Evolutionary conservation across 495 filamentous ascomycete species (phyloP), one percentile per base, ranked within the genome.

Genomic region (Trypethelium eluteriae): DNA sequence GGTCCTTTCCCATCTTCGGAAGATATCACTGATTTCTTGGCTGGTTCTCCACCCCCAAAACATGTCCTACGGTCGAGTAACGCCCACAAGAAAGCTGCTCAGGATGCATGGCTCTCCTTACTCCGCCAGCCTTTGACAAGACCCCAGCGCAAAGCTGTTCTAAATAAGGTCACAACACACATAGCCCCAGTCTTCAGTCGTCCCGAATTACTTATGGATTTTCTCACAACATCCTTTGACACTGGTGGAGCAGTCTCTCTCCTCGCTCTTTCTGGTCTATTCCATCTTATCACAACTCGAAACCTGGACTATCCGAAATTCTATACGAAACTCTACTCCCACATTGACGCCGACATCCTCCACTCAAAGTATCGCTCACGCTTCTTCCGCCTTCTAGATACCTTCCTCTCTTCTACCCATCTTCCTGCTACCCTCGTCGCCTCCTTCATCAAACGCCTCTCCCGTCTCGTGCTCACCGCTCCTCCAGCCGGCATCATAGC

Each of bases 261-360:
- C 2, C 82, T 96, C 35, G 92, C 95, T 2, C 82, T 99, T 0
- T 95, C 92, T 4, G 93, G 94, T 47, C 85, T 99, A 32, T 99
- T 96, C 80, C 92, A 96, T 73, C 86, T 99, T 47, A 96, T 98
- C 65, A 88, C 89, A 70, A 85, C 90, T 70, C 89, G 89, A 70
- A 98, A 99, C 74, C 83, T 99, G 44, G 95, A 98, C 77, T 98
- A 98, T 77, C 95, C 94, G 0, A 84, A 86, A 38, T 99, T 99
- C 82, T 99, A 93, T 79, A 77, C 81, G 39, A 97, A 96, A 74
- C 83, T 99, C 5, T 99, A 99, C 77, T 93, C 91, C 0, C 81
- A 98, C 14, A 82, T 98, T 6, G 89, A 96, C 74, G 82, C 85
- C 18, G 85, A 90, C 44, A 83, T 98, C 4, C 81, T 99, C 32